Conservation (phyloP, 2,329 filamentous ascomycete species). For the Cadophora malorum region DNA sequence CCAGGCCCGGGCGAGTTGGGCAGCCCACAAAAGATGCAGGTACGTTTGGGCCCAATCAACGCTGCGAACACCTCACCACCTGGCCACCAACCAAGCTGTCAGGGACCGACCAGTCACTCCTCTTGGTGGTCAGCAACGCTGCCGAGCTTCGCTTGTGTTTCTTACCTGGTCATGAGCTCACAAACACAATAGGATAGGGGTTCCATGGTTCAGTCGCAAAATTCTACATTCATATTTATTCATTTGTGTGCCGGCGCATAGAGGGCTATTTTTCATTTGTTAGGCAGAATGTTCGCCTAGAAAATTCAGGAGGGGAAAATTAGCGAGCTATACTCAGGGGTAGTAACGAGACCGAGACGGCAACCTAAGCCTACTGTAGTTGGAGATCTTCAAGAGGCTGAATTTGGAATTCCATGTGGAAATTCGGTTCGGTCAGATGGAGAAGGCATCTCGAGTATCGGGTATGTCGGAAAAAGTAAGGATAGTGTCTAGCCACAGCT, state of each 20-base stretch:
- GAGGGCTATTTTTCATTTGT: not conserved
- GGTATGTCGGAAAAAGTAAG: not conserved
- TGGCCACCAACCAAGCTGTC: not conserved
- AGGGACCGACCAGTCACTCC: constrained; percentile 12
- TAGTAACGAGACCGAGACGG: constrained; percentile 6
- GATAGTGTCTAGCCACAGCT: not conserved
- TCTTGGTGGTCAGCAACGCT: not conserved
- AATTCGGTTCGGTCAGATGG: not conserved
- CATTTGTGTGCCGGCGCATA: not conserved
- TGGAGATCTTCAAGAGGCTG: not conserved
- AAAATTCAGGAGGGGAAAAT: not conserved
- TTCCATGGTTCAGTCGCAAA: not conserved
- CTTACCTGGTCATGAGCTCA: constrained; percentile 12
- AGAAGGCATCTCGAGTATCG: not conserved
- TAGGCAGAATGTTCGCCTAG: not conserved
- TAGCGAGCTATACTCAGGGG: constrained; percentile 2
- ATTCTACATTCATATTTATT: not conserved
- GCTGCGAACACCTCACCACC: not conserved
- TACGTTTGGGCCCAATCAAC: constrained; percentile 8
- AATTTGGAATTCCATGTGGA: not conserved
- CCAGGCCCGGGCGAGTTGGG: not conserved
- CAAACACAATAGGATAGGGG: not conserved
- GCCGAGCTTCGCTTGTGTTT: constrained; percentile 14
- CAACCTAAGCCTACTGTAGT: not conserved
- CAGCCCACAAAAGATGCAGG: constrained; percentile 14